Evolutionary conservation across 129 eudicot species (phyloP).

Genomic region (Arctium lappa): DNA sequence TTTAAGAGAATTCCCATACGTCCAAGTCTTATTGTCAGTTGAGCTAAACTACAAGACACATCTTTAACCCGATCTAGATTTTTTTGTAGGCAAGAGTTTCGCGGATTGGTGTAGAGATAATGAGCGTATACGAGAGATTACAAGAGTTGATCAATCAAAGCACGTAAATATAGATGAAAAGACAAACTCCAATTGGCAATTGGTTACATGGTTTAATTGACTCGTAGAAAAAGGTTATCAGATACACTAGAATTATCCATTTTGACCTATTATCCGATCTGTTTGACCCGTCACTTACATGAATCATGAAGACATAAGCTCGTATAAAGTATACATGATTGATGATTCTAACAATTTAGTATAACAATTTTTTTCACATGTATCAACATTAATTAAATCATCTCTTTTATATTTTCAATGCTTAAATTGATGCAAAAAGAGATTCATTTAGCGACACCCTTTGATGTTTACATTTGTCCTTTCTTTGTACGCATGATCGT

Average conservation of each 20-base stretch:
- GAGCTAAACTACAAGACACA: too few relatives aligned
- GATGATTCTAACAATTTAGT: too few relatives aligned
- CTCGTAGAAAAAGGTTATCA: background rate
- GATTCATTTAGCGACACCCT: too few relatives aligned
- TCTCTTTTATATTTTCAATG: background rate
- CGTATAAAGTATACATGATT: too few relatives aligned
- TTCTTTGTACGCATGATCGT: background rate
- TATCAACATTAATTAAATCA: background rate
- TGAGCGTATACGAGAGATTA: conserved; percentile 23
- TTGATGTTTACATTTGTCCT: background rate
- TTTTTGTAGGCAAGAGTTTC: conserved; percentile 36
- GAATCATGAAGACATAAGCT: background rate
- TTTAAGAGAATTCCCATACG: too few relatives aligned
- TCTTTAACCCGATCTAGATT: background rate
- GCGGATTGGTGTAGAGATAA: conserved; percentile 44
- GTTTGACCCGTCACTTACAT: background rate
- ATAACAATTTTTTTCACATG: too few relatives aligned
- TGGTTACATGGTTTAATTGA: background rate
- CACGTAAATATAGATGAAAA: background rate
- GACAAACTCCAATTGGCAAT: too few relatives aligned
- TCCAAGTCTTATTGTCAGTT: too few relatives aligned
- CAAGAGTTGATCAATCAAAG: conserved; percentile 20
- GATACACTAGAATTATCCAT: background rate
- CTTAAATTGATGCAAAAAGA: background rate
- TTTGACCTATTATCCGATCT: background rate